Percentiles rank a stretch among this genome's conserved stretches.
These are phyloP conservation scores for Colletotrichum sp. DNA, from an alignment of 2,329 filamentous ascomycete genomes.

Conservation along the genomic window DNA sequence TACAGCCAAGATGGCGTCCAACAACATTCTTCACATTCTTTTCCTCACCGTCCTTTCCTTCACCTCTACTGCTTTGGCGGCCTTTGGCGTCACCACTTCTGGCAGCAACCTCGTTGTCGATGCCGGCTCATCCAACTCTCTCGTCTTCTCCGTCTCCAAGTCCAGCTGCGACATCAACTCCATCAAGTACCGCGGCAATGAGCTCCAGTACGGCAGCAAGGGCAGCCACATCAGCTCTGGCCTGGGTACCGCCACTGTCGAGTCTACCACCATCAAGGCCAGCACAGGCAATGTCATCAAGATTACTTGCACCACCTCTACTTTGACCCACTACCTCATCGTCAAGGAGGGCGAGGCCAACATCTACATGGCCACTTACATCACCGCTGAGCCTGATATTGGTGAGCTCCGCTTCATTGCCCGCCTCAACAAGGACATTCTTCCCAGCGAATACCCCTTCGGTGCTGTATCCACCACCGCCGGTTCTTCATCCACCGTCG, in stretches of 20 bases:
- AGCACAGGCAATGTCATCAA: constrained; percentile 55
- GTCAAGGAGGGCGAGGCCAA: constrained; percentile 64
- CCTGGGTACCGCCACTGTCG: constrained; percentile 62
- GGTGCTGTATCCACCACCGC: constrained; percentile 60
- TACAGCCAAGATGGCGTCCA: constrained; percentile 10
- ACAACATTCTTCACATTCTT: constrained; percentile 10
- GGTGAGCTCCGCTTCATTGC: constrained; percentile 71
- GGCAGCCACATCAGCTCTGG: constrained; percentile 65
- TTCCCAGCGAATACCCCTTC: constrained; percentile 59
- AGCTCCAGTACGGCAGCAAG: constrained; percentile 59
- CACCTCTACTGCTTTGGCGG: constrained; percentile 36
- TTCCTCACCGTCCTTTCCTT: constrained; percentile 29
- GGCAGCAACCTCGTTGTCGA: constrained; percentile 50
- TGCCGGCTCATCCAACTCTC: constrained; percentile 50
- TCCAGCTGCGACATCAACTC: constrained; percentile 68
- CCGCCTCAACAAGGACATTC: constrained; percentile 55
- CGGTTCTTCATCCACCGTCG: constrained; percentile 55
- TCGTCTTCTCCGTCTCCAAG: constrained; percentile 56
- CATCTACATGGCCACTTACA: constrained; percentile 68
- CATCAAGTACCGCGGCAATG: constrained; percentile 62
- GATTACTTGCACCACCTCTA: constrained; percentile 63
- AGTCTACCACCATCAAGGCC: constrained; percentile 42
- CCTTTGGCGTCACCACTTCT: constrained; percentile 46
- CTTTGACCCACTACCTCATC: constrained; percentile 69
- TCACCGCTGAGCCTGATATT: constrained; percentile 57